phyloP scores from a whole-genome alignment of 805 yeast species.

The Yamadazyma sp. region DNA sequence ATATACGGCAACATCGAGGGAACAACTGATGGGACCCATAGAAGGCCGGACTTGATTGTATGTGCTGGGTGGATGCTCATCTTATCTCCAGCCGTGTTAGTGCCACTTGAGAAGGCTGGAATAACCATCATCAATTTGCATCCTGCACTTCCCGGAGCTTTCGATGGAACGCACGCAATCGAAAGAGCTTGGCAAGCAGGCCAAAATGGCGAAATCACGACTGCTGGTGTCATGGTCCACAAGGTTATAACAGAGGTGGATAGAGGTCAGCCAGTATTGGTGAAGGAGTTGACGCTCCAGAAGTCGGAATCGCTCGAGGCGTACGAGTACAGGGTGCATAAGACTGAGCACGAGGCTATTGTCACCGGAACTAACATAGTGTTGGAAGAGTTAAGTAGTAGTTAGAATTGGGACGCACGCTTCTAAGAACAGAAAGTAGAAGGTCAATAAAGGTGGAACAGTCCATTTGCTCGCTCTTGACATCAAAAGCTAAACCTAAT shows the following conservation, averaged over 20 bases:
- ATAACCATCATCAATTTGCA: constrained; percentile 89
- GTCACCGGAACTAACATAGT: constrained; percentile 85
- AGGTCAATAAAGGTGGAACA: too few species aligned
- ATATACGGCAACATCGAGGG: constrained; percentile 47
- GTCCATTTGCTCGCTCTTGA: too few species aligned
- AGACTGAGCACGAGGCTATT: constrained; percentile 83
- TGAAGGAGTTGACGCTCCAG: constrained; percentile 69
- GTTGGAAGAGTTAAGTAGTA: constrained; percentile 35
- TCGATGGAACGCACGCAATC: constrained; percentile 96
- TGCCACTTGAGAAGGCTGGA: constrained; percentile 56
- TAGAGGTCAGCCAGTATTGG: constrained; percentile 84
- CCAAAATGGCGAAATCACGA: constrained; percentile 70
- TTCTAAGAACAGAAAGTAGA: too few species aligned
- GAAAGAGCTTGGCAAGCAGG: constrained; percentile 97
- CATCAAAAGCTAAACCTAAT: background rate
- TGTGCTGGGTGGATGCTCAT: constrained; percentile 99
- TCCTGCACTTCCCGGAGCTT: constrained; percentile 96
- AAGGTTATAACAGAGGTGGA: constrained; percentile 96
- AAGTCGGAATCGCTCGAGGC: constrained; percentile 69
- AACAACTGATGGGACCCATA: constrained; percentile 27
- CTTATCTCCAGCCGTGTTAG: constrained; percentile 71
- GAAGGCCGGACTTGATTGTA: constrained; percentile 79
- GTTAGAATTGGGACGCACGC: too few species aligned
- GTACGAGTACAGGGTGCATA: constrained; percentile 82
- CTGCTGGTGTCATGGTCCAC: constrained; percentile 96